These are phyloP conservation scores for Colletotrichum sp. DNA, from an alignment of 2,329 filamentous ascomycete species.

Conservation along the genomic window DNA sequence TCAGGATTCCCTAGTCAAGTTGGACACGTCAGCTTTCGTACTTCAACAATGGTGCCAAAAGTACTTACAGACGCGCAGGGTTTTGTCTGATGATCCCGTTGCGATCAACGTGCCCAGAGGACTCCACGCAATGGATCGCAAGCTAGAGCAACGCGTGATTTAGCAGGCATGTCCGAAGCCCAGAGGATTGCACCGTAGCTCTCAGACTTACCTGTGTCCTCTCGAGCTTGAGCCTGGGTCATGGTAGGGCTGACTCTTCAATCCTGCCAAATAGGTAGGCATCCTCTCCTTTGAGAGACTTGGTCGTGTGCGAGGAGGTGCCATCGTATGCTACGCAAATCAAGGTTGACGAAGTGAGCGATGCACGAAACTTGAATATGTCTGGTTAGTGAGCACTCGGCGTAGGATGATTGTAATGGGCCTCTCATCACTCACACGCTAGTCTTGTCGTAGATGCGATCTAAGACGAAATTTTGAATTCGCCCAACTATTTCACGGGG, in stretches of 20 bases:
- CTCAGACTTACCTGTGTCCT: conserved; percentile 60
- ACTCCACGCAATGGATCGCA: conserved; percentile 88
- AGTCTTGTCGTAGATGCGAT: neutral
- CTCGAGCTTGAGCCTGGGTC: conserved; percentile 62
- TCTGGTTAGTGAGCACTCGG: neutral
- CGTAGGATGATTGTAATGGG: neutral
- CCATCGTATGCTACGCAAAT: neutral
- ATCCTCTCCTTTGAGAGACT: conserved; percentile 75
- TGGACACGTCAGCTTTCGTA: neutral
- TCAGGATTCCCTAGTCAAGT: conserved; percentile 71
- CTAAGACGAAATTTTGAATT: neutral
- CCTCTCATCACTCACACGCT: neutral
- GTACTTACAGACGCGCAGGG: conserved; percentile 72
- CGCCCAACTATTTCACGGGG: neutral
- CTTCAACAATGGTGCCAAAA: neutral
- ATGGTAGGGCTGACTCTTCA: conserved; percentile 75
- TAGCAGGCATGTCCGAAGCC: conserved; percentile 6
- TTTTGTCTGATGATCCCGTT: conserved; percentile 75
- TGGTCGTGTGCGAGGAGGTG: conserved; percentile 38
- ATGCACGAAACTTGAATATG: neutral
- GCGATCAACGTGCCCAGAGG: conserved; percentile 84
- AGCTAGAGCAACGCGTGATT: conserved; percentile 45
- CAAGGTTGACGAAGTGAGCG: neutral
- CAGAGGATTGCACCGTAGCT: conserved; percentile 11
- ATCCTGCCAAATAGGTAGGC: conserved; percentile 66